Evolutionary conservation across 2,329 filamentous ascomycete genomes (phyloP), one percentile per base, ranked within the genome.

Genomic region (Cytospora chrysosperma): DNA sequence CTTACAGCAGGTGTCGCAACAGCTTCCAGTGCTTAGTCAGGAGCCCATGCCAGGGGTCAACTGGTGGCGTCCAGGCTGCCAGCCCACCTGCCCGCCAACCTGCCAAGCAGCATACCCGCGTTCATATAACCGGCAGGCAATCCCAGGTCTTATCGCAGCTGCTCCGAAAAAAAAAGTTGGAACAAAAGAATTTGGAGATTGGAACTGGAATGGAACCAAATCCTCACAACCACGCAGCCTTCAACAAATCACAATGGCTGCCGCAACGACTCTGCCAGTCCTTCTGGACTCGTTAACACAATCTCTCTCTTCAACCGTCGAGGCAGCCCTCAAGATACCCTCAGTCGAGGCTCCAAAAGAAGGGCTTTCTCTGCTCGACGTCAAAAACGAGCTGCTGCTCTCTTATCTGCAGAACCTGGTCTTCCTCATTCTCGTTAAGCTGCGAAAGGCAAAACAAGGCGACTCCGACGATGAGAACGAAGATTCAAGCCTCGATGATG

Each of bases 371-470:
- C 86, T 99, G 1, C 88, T 99, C 71, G 93, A 98, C 73, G 88
- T 92, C 68, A 99, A 99, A 79, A 98, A 96, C 77, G 95, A 99
- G 74, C 84, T 99, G n/a, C 87, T 99, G 21, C 87, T 99, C 47
- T 94, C 94, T 4, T 99, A 99, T 76, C 82, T 99, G 0, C 94
- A 99, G 72, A 96, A 97, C 71, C 86, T 98, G 4, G 91, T 95
- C 52, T 96, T 96, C 70, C 80, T 97, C 49, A 89, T 96, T 52
- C 80, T 97, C 1, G 77, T 96, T 43, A 94, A 96, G 72, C 76
- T 98, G 24, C 87, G 91, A 64, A 86, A 87, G 72, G 65, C 76
- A 37, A 70, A 73, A 65, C 63, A 72, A 68, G 67, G 63, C 51
- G 67, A 52, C 4, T 69, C 71, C 0, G 69, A 71, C 9, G 69